These are phyloP conservation scores for Candida krabiensis DNA, from an alignment of 805 yeast species.

Conservation along the genomic window DNA sequence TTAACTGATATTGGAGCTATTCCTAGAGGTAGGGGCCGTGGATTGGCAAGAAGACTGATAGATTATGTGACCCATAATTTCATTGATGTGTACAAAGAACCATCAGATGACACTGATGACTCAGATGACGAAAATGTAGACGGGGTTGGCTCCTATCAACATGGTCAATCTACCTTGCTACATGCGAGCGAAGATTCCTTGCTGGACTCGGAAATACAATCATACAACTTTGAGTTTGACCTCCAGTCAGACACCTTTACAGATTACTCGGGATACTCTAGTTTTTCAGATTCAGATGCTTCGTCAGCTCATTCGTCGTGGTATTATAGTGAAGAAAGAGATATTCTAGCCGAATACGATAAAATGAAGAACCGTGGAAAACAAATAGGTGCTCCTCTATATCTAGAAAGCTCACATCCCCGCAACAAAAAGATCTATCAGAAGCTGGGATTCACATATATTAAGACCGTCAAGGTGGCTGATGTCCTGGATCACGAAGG, in stretches of 20 bases:
- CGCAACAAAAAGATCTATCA: slow-evolving; percentile 52
- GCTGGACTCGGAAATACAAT: slow-evolving; percentile 33
- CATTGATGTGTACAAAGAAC: slow-evolving; percentile 33
- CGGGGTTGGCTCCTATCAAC: slow-evolving; percentile 7
- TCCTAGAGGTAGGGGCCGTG: slow-evolving; percentile 59
- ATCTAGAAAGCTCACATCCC: slow-evolving; percentile 59
- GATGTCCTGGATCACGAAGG: slow-evolving; percentile 29
- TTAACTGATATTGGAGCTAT: slow-evolving; percentile 58
- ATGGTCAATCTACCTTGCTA: slow-evolving; percentile 11
- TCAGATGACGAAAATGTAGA: slow-evolving; percentile 21
- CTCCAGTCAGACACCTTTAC: slow-evolving; percentile 34
- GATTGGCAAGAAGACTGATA: slow-evolving; percentile 52
- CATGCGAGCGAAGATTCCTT: slow-evolving; percentile 28
- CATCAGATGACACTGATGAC: slow-evolving; percentile 9
- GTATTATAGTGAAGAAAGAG: slow-evolving; percentile 37
- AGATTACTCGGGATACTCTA: slow-evolving; percentile 35
- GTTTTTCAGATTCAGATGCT: slow-evolving; percentile 30
- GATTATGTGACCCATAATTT: slow-evolving; percentile 50
- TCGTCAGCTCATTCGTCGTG: slow-evolving; percentile 36
- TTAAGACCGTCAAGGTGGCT: slow-evolving; percentile 36
- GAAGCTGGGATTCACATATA: slow-evolving; percentile 50
- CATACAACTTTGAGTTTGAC: slow-evolving; percentile 34
- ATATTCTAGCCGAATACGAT: slow-evolving; percentile 34
- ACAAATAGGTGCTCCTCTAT: slow-evolving; percentile 37
- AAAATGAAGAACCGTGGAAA: slow-evolving; percentile 29